phyloP scores from a whole-genome alignment of 1,284 basidiomycete genomes.

The Melanopsichium pennsylvanicum region DNA sequence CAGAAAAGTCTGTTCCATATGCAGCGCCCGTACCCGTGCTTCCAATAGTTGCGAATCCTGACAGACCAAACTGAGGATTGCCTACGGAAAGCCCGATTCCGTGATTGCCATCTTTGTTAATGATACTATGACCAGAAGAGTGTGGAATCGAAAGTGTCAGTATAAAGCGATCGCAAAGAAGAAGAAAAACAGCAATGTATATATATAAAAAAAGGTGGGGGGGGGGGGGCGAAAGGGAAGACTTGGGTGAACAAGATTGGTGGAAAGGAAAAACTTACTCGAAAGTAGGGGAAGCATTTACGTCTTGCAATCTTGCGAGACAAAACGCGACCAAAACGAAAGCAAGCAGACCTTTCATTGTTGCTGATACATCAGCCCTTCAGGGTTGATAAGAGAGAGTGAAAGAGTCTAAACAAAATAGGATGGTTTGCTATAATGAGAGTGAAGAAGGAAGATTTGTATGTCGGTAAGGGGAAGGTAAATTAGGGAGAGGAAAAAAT shows the following conservation, averaged over 20 bases:
- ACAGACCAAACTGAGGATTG: no score
- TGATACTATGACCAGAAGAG: neutral
- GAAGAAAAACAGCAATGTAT: no score
- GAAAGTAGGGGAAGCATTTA: conserved; percentile 1
- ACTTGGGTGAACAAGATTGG: neutral
- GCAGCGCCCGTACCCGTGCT: no score
- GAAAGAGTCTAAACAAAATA: no score
- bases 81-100: neutral
- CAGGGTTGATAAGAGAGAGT: neutral
- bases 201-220: no score
- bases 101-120: neutral
- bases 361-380: neutral
- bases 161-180: no score
- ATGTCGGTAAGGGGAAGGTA: neutral
- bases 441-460: no score
- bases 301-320: conserved; percentile 3
- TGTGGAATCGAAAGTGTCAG: no score
- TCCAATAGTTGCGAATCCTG: no score
- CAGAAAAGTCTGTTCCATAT: neutral
- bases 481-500: neutral
- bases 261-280: conserved; percentile 7
- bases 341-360: conserved; percentile 10
- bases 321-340: conserved; percentile 11
- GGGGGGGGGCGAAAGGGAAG: no score
- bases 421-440: no score